A percentile compares a stretch with the other conserved stretches of the same genome.
These are phyloP conservation scores for Emergomyces pasteurianus DNA, from an alignment of 2,329 filamentous ascomycete genomes.

Conservation along the genomic window DNA sequence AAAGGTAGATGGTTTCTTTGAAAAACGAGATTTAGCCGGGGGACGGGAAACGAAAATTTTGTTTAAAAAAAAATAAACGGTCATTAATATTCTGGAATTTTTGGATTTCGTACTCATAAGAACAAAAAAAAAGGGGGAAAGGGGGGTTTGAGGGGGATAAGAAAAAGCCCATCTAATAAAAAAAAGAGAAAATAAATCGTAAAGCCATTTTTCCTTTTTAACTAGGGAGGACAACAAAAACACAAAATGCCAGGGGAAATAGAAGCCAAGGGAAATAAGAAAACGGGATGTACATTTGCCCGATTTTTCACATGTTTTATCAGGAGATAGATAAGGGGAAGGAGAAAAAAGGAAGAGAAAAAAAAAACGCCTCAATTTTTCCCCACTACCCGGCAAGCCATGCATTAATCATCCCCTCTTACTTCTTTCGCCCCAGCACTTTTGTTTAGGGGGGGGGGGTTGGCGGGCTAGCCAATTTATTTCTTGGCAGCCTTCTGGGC, in stretches of 20 bases:
- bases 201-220: background rate
- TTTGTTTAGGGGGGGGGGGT: background rate
- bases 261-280: background rate
- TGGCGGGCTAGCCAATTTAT: constrained; percentile 36
- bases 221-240: background rate
- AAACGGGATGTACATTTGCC: background rate
- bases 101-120: background rate
- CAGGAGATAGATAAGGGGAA: background rate
- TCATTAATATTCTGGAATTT: constrained; percentile 1
- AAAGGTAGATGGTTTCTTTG: background rate
- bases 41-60: background rate
- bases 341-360: background rate
- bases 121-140: background rate
- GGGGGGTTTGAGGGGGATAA: background rate
- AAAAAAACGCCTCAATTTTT: background rate
- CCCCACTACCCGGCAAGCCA: background rate
- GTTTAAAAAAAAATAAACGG: background rate
- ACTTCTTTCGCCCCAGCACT: background rate
- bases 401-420: background rate
- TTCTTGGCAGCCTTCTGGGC: constrained; percentile 61
- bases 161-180: constrained; percentile 1
- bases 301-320: background rate
- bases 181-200: background rate
- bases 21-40: background rate
- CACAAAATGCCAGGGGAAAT: background rate